A percentile compares a stretch with the other conserved stretches of the same genome.
phyloP scores from a whole-genome alignment of 331 rosid species.

The Ulmus americana region DNA sequence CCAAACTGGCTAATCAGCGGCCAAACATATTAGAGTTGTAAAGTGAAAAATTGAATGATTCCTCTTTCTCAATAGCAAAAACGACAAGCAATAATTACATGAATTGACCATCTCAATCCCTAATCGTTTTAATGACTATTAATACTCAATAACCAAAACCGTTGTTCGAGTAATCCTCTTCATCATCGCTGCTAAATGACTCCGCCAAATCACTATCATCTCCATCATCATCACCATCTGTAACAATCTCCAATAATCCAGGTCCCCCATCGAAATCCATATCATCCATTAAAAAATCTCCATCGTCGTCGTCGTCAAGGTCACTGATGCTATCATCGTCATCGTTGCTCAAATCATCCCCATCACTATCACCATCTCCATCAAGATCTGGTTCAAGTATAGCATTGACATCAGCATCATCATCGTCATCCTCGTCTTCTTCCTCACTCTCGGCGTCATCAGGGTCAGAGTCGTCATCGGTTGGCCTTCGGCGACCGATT shows the following conservation, averaged over 20 bases:
- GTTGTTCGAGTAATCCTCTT: slow-evolving; percentile 50
- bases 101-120: slow-evolving; percentile 14
- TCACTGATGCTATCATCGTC: slow-evolving; percentile 63
- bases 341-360: slow-evolving; percentile 67
- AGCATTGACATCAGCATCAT: slow-evolving; percentile 39
- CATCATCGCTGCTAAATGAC: slow-evolving; percentile 65
- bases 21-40: neutral
- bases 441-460: slow-evolving; percentile 96
- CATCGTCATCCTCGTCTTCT: slow-evolving; percentile 78
- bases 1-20: no score
- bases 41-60: neutral
- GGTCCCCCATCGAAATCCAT: slow-evolving; percentile 57
- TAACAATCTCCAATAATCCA: slow-evolving; percentile 55
- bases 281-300: slow-evolving; percentile 64
- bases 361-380: slow-evolving; percentile 69
- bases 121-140: neutral
- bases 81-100: slow-evolving; percentile 39
- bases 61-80: slow-evolving; percentile 7
- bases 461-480: slow-evolving; percentile 96
- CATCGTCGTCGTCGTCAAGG: slow-evolving; percentile 54
- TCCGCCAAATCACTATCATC: slow-evolving; percentile 59
- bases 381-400: slow-evolving; percentile 73
- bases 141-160: slow-evolving; percentile 56
- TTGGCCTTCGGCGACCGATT: slow-evolving; percentile 88
- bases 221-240: slow-evolving; percentile 80